Evolutionary conservation across 441 rosid genomes (phyloP).

Genomic region (Capsella rubella): DNA sequence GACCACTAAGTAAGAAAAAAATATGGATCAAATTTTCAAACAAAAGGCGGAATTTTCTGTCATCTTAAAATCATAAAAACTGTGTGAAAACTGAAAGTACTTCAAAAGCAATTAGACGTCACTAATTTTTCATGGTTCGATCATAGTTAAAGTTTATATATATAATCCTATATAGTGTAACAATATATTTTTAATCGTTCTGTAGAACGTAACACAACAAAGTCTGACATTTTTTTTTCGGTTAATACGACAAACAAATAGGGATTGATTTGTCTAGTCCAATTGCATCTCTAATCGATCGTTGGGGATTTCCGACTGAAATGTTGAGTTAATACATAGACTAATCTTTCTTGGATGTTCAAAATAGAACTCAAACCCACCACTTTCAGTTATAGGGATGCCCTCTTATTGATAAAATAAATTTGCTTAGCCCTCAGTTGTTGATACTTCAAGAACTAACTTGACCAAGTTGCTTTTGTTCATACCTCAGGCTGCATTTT

Average conservation of each 20-base stretch:
- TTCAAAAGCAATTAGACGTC: background rate
- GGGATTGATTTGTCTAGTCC: background rate
- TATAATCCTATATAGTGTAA: too few relatives aligned
- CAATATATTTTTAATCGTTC: too few relatives aligned
- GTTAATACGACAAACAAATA: background rate
- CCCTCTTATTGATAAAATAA: constrained; percentile 28
- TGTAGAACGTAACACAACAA: background rate
- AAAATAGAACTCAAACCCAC: background rate
- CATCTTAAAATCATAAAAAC: too few relatives aligned
- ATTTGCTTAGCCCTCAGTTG: constrained; percentile 6
- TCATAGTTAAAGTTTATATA: background rate
- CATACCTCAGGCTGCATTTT: constrained; percentile 83
- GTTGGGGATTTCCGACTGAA: background rate
- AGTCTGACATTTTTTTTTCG: background rate
- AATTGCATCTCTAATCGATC: background rate
- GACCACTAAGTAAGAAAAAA: too few relatives aligned
- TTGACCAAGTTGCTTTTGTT: constrained; percentile 28
- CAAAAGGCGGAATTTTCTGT: too few relatives aligned
- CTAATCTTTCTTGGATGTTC: background rate
- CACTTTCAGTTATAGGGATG: background rate
- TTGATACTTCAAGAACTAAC: background rate
- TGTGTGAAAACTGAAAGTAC: too few relatives aligned
- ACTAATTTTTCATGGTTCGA: background rate
- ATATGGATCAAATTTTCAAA: too few relatives aligned
- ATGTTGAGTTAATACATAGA: constrained; percentile 23